Evolutionary conservation across 495 filamentous ascomycete genomes (phyloP), one percentile per base, ranked within the genome.

Genomic region (Hypomontagnella monticulosa): DNA sequence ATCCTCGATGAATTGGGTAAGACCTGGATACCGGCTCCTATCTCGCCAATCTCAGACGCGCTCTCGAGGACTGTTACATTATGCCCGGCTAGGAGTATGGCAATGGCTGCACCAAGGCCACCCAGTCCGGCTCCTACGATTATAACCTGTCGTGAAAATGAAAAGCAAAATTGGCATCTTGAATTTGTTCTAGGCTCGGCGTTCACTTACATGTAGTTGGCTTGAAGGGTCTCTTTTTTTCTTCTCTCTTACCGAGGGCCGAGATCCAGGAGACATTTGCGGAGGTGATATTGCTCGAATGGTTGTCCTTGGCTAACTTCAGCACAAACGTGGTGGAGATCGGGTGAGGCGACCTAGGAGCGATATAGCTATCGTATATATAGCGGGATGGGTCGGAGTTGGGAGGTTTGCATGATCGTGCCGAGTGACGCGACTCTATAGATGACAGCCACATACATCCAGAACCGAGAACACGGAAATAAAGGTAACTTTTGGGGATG

Each of bases 111-210:
- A 12, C 82, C 83, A 15, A 92, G 80, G 4, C 89, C 89, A 37
- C 84, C 83, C n/a, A 92, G 81, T 14, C 89, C 89, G 6, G 87
- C 89, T 14, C 89, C 89, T 16, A 89, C 78, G 2, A 92, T 81
- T 15, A 88, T 79, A 23, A 84, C 72, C 73, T 84, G 42, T 20
- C 53, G 33, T 14, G 62, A 41, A 48, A 18, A n/a, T 62, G 10
- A 69, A n/a, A n/a, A n/a, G n/a, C n/a, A n/a, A n/a, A n/a, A n/a
- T n/a, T n/a, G n/a, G 40, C n/a, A 67, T 9, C 19, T 23, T 14
- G n/a, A 19, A 37, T 34, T 36, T 15, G 43, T 34, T 37, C 14
- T 11, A 37, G 12, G 19, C 12, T 51, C 33, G 10, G 20, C 10
- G n/a, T 49, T 32, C 16, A 58, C 66, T 66, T 66, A 70, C 66